Evolutionary conservation across 805 yeast species (phyloP), one percentile per base, ranked within the genome.

Genomic region (Allodekkera sacchari): DNA sequence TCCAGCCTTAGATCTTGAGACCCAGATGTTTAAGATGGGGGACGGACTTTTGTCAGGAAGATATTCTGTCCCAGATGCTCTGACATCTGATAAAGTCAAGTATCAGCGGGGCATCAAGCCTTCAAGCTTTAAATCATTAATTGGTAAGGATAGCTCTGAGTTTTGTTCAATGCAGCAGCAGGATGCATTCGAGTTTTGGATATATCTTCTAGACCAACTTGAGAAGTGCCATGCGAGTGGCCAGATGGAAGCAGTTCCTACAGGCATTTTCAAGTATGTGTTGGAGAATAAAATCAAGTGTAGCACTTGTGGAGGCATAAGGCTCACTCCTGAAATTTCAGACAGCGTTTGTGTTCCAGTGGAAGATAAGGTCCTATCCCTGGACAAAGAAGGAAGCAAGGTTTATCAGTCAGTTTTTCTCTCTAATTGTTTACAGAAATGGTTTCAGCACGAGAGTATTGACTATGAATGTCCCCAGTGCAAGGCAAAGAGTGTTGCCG

Each of bases 121-220:
- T 0, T 62, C 72, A 1, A 66, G 80, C 29, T 77, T 92, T 56
- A 89, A 89, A 52, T 61, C 72, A 7, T 59, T 85, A 17, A 64
- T 92, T 32, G 96, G 96, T 4, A 68, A 69, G 31, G 73, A 74
- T 22, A 94, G 92, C 53, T 64, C 65, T 12, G 98, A 92, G 48
- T 92, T 92, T 45, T 66, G 77, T 27, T 77, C 95, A 0, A 83
- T 78, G 67, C 74, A 77, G 44, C 99, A 92, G 52, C 98, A 92
- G 54, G 99, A 92, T 61, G 92, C 97, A 0, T 82, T 77, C 62
- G 98, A 92, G 53, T 92, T 87, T 50, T 70, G 87, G 56, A 57
- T 73, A 5, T 81, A 76, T 50, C 54, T 89, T 7, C 48, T 77
- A 18, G 81, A 78, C 34, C 68, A 72, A 39, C 53, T 87, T 18